Percentiles rank a stretch among this genome's conserved stretches.
Conservation (phyloP, 2,329 filamentous ascomycete species). For the Hyphodiscus sp. region DNA sequence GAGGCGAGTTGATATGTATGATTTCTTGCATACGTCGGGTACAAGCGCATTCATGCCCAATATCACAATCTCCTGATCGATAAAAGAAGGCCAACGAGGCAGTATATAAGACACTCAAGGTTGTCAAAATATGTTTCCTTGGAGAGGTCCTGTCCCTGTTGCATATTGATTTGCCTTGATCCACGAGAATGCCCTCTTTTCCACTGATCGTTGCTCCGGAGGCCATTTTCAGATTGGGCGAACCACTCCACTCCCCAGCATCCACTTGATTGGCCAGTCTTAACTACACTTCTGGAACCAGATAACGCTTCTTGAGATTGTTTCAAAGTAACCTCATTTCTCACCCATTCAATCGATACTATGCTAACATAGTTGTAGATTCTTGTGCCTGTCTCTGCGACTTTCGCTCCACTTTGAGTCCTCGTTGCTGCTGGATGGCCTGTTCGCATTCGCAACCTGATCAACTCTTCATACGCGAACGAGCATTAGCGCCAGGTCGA, state of each 20-base stretch:
- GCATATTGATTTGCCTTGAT: background rate
- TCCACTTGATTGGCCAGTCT: background rate
- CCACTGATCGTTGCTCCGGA: background rate
- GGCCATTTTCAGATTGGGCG: background rate
- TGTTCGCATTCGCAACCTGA: background rate
- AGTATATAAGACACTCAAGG: conserved; percentile 10
- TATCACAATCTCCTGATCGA: background rate
- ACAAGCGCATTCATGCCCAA: background rate
- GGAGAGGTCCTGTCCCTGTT: conserved; percentile 8
- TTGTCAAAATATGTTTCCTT: conserved; percentile 4
- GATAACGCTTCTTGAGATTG: too few species aligned
- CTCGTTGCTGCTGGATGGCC: background rate
- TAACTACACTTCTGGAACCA: background rate
- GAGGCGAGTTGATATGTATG: background rate
- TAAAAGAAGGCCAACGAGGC: conserved; percentile 1
- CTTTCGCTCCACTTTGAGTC: background rate
- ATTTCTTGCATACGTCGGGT: background rate
- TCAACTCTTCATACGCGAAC: background rate
- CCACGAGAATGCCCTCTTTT: background rate
- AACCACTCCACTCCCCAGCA: background rate
- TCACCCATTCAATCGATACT: background rate
- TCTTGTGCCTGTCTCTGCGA: too few species aligned
- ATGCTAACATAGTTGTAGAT: background rate
- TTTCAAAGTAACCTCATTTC: background rate
- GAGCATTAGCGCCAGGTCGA: background rate